Evolutionary conservation across 2,329 filamentous ascomycete genomes (phyloP).

Genomic region (Penicillium polonicum): DNA sequence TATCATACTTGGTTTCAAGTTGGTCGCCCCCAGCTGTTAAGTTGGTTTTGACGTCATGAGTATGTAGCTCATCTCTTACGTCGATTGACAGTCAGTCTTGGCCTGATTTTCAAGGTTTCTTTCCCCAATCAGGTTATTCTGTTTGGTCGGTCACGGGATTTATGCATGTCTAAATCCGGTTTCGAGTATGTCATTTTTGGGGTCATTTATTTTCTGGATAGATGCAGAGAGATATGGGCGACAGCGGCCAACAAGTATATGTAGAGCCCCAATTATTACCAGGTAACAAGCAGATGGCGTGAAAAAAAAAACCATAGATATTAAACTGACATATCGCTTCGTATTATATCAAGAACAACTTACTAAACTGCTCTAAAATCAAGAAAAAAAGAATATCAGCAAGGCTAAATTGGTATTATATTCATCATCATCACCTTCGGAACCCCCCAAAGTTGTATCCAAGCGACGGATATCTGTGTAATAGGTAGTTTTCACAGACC

Average conservation of each 20-base stretch:
- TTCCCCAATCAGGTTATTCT: background rate
- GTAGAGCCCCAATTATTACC: background rate
- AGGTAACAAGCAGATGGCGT: background rate
- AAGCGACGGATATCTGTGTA: background rate
- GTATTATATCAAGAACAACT: background rate
- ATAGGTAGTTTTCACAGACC: no score
- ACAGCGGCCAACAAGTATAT: background rate
- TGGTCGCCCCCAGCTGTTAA: constrained; percentile 1
- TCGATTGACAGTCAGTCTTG: constrained; percentile 24
- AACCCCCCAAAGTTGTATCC: background rate
- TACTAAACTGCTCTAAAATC: background rate
- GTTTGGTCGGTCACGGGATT: background rate
- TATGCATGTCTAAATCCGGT: background rate
- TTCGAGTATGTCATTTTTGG: background rate
- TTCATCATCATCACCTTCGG: background rate
- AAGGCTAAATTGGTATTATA: no score
- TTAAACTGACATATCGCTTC: no score
- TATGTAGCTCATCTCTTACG: constrained; percentile 25
- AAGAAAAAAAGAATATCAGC: background rate
- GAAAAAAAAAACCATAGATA: background rate
- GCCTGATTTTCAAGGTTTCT: background rate
- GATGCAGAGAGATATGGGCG: background rate
- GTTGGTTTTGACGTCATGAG: constrained; percentile 20
- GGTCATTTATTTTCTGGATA: background rate
- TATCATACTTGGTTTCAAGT: constrained; percentile 14